phyloP scores from a whole-genome alignment of 202 grass and related monocot species.

The Musa balbisiana region DNA sequence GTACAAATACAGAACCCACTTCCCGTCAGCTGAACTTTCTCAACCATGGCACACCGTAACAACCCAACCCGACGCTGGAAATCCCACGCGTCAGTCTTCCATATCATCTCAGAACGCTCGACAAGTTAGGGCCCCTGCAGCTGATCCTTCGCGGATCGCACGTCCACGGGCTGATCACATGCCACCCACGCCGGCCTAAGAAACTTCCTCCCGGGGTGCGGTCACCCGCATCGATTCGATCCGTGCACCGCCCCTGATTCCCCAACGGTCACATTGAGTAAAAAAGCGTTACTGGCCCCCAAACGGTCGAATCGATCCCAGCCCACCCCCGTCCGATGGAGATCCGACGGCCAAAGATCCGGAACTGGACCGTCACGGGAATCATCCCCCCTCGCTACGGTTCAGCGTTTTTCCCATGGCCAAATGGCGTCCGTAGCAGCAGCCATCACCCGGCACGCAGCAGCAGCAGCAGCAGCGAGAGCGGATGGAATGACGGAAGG shows the following conservation, averaged over 20 bases:
- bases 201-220: no score
- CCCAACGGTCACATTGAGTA: background rate
- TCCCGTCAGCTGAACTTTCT: no score
- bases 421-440: background rate
- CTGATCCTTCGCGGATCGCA: no score
- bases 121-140: no score
- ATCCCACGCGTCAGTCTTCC: no score
- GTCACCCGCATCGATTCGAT: background rate
- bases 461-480: background rate
- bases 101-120: no score
- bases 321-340: background rate
- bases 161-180: no score
- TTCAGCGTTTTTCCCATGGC: background rate
- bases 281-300: background rate
- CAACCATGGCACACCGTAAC: no score
- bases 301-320: slow-evolving; percentile 2
- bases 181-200: no score
- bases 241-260: background rate
- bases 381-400: background rate
- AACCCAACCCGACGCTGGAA: no score
- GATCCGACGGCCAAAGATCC: background rate
- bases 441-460: background rate
- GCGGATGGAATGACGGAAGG: background rate
- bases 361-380: no score
- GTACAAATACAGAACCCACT: no score